phyloP scores from a whole-genome alignment of 2,329 filamentous ascomycete species.

The Didymella keratinophila region DNA sequence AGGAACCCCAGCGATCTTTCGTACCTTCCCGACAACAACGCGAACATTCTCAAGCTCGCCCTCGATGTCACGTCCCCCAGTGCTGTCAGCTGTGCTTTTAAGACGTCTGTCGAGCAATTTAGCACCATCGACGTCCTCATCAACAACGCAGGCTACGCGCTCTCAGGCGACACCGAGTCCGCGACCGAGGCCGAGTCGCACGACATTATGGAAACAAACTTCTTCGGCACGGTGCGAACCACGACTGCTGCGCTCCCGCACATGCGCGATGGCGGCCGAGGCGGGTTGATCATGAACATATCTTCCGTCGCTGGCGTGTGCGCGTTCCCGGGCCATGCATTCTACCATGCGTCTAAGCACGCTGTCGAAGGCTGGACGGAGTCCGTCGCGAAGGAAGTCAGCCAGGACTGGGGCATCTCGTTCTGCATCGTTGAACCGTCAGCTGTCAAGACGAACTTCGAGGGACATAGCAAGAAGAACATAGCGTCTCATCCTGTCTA shows the following conservation, averaged over 20 bases:
- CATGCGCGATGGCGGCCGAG: conserved; percentile 49
- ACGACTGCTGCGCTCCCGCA: conserved; percentile 50
- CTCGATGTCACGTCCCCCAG: conserved; percentile 58
- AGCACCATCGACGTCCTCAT: conserved; percentile 66
- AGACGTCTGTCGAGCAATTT: conserved; percentile 70
- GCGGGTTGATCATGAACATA: conserved; percentile 31
- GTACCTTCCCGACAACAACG: conserved; percentile 48
- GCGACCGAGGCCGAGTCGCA: conserved; percentile 46
- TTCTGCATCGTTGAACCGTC: conserved; percentile 56
- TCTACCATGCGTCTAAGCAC: conserved; percentile 38
- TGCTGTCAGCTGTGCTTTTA: conserved; percentile 51
- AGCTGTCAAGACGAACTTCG: conserved; percentile 50
- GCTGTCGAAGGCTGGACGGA: conserved; percentile 57
- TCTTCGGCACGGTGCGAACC: conserved; percentile 55
- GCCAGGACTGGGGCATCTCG: conserved; percentile 44
- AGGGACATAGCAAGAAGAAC: conserved; percentile 39
- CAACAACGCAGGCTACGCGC: conserved; percentile 55
- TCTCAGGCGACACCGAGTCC: conserved; percentile 47
- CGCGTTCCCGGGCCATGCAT: conserved; percentile 33
- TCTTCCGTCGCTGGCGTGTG: conserved; percentile 31
- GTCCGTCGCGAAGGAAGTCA: conserved; percentile 55
- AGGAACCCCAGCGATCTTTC: conserved; percentile 55
- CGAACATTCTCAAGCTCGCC: conserved; percentile 55
- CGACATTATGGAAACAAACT: conserved; percentile 54
- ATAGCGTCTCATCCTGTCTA: conserved; percentile 28